Conservation (phyloP, 176 grass and related monocot genomes). For the Poa annua region DNA sequence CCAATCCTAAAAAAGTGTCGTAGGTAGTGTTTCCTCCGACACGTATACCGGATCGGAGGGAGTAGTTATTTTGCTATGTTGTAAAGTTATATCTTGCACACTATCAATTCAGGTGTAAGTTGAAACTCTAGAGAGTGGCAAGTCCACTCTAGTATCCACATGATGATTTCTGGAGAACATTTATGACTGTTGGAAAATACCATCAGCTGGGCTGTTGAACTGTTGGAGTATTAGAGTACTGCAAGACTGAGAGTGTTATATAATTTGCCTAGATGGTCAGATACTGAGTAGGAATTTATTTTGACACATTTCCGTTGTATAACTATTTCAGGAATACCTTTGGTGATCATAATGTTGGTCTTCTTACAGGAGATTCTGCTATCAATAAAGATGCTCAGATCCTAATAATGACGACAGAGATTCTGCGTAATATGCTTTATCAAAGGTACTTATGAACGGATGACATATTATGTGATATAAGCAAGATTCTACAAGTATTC, state of each 20-base stretch:
- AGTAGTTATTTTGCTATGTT: conserved; percentile 14
- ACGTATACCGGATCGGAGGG: too few relatives aligned
- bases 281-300: conserved; percentile 31
- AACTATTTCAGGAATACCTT: conserved; percentile 77
- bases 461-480: conserved; percentile 14
- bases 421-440: conserved; percentile 99
- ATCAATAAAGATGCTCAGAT: conserved; percentile 95
- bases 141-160: not conserved
- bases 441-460: conserved; percentile 69
- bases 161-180: conserved; percentile 38
- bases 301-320: conserved; percentile 43
- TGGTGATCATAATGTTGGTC: conserved; percentile 91
- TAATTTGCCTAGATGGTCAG: conserved; percentile 21
- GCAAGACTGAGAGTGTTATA: conserved; percentile 7
- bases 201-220: conserved; percentile 11
- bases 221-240: not conserved
- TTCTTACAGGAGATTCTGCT: conserved; percentile 98
- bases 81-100: not conserved
- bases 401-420: conserved; percentile 97
- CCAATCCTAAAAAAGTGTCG: too few relatives aligned
- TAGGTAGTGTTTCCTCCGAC: too few relatives aligned
- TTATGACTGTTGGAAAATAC: conserved; percentile 12
- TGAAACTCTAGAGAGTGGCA: not conserved
- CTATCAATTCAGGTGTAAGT: conserved; percentile 22
- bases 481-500: conserved; percentile 32